phyloP scores from a whole-genome alignment of 139 green algal species.

The Chlorella sp. region DNA sequence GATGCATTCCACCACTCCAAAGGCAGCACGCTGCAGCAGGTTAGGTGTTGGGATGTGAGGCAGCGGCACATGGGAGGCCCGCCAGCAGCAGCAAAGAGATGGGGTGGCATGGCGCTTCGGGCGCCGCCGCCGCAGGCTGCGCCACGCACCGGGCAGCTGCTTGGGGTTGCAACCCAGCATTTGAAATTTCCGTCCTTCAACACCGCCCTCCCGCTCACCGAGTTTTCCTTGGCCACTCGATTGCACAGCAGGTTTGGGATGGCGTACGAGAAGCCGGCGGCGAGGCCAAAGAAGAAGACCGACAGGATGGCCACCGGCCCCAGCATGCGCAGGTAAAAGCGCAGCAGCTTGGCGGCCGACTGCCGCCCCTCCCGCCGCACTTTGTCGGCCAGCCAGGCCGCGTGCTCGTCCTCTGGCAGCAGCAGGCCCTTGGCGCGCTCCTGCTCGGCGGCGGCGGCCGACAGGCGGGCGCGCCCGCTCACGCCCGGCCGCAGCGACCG shows the following conservation, averaged over 20 bases:
- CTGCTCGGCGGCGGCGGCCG: neutral
- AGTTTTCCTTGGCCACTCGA: constrained; percentile 18
- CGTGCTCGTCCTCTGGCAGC: constrained; percentile 13
- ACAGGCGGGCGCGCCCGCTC: too few species aligned
- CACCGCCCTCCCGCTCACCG: neutral
- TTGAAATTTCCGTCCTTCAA: too few species aligned
- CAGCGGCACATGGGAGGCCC: too few species aligned
- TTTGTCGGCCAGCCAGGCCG: constrained; percentile 1
- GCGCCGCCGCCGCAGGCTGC: too few species aligned
- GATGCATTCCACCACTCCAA: constrained; percentile 7
- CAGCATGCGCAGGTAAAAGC: constrained; percentile 12
- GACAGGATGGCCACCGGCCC: neutral
- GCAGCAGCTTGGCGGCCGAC: neutral
- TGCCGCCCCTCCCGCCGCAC: neutral
- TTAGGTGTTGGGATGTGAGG: too few species aligned
- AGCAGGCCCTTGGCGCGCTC: neutral
- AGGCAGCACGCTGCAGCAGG: neutral
- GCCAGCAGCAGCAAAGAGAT: too few species aligned
- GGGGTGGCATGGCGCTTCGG: too few species aligned
- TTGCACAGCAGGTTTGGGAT: constrained; percentile 30
- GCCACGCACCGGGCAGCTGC: too few species aligned
- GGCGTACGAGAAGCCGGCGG: neutral
- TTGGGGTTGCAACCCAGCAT: too few species aligned
- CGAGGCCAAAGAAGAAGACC: neutral
- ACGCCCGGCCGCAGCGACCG: too few species aligned